Percentiles rank a stretch among this genome's conserved stretches.
These are phyloP conservation scores for Alternaria burnsii DNA, from an alignment of 2,329 filamentous ascomycete genomes.

Conservation along the genomic window DNA sequence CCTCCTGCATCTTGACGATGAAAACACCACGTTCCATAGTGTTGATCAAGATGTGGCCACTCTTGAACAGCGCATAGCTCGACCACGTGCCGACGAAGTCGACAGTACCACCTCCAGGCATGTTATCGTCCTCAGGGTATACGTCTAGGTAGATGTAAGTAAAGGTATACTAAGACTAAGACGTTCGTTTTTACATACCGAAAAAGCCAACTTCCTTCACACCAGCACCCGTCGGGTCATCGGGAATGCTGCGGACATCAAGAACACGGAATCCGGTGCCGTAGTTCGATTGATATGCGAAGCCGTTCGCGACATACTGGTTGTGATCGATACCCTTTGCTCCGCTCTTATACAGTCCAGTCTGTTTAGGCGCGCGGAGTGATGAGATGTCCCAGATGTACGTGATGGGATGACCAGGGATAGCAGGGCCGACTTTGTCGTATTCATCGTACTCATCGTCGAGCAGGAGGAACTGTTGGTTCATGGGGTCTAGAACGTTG, in stretches of 20 bases:
- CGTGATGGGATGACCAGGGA: slow-evolving; percentile 48
- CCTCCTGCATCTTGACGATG: slow-evolving; percentile 47
- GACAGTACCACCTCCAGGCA: slow-evolving; percentile 49
- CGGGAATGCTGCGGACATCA: slow-evolving; percentile 53
- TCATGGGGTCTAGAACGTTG: slow-evolving; percentile 56
- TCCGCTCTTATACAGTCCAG: slow-evolving; percentile 53
- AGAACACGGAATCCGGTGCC: slow-evolving; percentile 54
- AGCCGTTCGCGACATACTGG: slow-evolving; percentile 56
- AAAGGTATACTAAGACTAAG: not conserved
- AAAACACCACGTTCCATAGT: slow-evolving; percentile 53
- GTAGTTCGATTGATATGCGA: slow-evolving; percentile 56
- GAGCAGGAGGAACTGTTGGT: slow-evolving; percentile 49
- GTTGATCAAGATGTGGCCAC: slow-evolving; percentile 51
- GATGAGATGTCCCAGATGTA: slow-evolving; percentile 53
- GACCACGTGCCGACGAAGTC: slow-evolving; percentile 57
- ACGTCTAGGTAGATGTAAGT: slow-evolving; percentile 39
- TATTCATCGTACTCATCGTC: slow-evolving; percentile 53
- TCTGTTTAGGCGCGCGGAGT: slow-evolving; percentile 50
- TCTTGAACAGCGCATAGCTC: slow-evolving; percentile 53
- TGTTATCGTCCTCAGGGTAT: slow-evolving; percentile 55
- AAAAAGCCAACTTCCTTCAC: slow-evolving; percentile 56
- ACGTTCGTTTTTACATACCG: slow-evolving; percentile 11
- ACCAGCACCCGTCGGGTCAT: slow-evolving; percentile 51
- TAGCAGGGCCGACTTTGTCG: slow-evolving; percentile 46
- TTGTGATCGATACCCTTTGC: slow-evolving; percentile 58